Conservation (phyloP, 495 filamentous ascomycete genomes). For the Apodospora peruviana region DNA sequence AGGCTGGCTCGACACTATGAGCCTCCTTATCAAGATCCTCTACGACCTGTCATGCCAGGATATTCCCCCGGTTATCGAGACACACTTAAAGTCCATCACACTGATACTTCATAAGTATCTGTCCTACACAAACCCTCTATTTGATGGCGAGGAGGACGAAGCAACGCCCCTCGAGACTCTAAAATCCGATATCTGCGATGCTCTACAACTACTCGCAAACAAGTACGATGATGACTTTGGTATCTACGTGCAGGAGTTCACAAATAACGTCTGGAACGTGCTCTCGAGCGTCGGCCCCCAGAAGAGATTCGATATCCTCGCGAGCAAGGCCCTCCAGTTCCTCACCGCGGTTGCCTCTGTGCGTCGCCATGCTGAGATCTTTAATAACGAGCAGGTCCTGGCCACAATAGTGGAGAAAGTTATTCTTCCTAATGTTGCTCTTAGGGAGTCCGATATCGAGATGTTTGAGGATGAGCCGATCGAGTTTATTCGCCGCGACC, state of each 20-base stretch:
- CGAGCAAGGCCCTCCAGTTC: slow-evolving; percentile 90
- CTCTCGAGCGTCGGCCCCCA: slow-evolving; percentile 79
- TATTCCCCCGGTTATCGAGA: slow-evolving; percentile 86
- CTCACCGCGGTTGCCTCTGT: slow-evolving; percentile 81
- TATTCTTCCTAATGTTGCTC: slow-evolving; percentile 82
- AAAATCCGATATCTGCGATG: slow-evolving; percentile 89
- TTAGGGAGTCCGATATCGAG: slow-evolving; percentile 90
- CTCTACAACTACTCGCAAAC: slow-evolving; percentile 75
- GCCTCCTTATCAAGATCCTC: slow-evolving; percentile 81
- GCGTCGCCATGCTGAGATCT: slow-evolving; percentile 68
- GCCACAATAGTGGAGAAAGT: slow-evolving; percentile 89
- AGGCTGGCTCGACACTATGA: slow-evolving; percentile 73
- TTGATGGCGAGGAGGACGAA: slow-evolving; percentile 81
- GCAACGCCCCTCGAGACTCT: slow-evolving; percentile 75
- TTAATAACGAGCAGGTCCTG: slow-evolving; percentile 72
- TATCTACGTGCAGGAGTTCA: slow-evolving; percentile 69
- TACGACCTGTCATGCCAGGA: slow-evolving; percentile 97
- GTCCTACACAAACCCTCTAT: slow-evolving; percentile 73
- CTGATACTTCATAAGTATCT: slow-evolving; percentile 86
- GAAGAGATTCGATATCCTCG: slow-evolving; percentile 91
- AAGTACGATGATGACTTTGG: slow-evolving; percentile 95
- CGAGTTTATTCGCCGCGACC: slow-evolving; percentile 91
- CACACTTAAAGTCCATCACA: slow-evolving; percentile 70
- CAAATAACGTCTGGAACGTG: slow-evolving; percentile 83
- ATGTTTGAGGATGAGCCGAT: slow-evolving; percentile 98